Evolutionary conservation across 768 basidiomycete genomes (phyloP).

Genomic region (Lactarius vividus): DNA sequence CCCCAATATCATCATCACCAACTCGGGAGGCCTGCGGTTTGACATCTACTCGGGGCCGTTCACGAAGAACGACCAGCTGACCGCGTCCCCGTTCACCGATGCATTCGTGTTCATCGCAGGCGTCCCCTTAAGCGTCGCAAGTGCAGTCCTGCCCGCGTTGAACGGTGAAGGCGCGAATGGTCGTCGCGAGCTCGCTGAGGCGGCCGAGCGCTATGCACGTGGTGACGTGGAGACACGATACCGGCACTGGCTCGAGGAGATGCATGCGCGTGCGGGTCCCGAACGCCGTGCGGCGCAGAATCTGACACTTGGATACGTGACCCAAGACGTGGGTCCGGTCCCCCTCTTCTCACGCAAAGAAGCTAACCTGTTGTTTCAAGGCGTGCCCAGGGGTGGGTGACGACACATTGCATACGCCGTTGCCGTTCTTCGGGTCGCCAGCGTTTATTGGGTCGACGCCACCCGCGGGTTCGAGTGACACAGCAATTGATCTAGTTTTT

Average conservation of each 20-base stretch:
- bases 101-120: conserved; percentile 59
- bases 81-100: conserved; percentile 67
- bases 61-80: conserved; percentile 78
- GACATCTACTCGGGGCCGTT: conserved; percentile 67
- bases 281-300: conserved; percentile 45
- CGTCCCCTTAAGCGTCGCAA: conserved; percentile 50
- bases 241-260: conserved; percentile 55
- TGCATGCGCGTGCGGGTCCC: conserved; percentile 42
- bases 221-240: conserved; percentile 54
- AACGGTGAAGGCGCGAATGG: conserved; percentile 46
- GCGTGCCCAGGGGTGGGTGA: conserved; percentile 74
- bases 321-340: conserved; percentile 50
- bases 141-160: conserved; percentile 49
- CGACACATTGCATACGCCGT: conserved; percentile 61
- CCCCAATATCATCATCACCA: conserved; percentile 62
- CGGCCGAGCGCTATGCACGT: conserved; percentile 41
- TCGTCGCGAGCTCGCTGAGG: conserved; percentile 34
- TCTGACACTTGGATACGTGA: conserved; percentile 74
- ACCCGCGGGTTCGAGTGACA: conserved; percentile 48
- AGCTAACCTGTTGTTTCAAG: conserved; percentile 33
- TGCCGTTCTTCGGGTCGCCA: conserved; percentile 54
- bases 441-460: conserved; percentile 57
- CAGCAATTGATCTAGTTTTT: conserved; percentile 72
- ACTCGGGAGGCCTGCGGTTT: conserved; percentile 64
- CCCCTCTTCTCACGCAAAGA: not conserved